Evolutionary conservation across 306 rosid species (phyloP).

Genomic region (Vachellia collinsii): DNA sequence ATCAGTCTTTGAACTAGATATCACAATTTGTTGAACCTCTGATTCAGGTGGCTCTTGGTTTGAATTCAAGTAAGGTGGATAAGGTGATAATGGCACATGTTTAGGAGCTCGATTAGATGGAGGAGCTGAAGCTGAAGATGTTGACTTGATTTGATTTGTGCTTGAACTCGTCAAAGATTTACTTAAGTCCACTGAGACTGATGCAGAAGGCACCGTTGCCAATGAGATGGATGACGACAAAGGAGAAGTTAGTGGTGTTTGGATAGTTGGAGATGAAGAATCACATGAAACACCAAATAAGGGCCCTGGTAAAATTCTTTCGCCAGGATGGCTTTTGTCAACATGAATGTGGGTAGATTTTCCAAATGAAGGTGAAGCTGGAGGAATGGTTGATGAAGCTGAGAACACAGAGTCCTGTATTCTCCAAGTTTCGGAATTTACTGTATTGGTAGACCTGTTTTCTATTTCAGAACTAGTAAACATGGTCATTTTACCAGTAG

Average conservation of each 20-base stretch:
- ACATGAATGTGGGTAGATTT: slow-evolving; percentile 31
- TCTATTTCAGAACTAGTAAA: slow-evolving; percentile 41
- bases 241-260: slow-evolving; percentile 41
- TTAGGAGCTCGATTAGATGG: slow-evolving; percentile 47
- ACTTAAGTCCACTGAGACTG: slow-evolving; percentile 42
- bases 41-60: slow-evolving; percentile 43
- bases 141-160: slow-evolving; percentile 35
- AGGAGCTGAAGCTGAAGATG: slow-evolving; percentile 46
- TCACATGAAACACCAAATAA: slow-evolving; percentile 43
- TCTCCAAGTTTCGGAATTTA: slow-evolving; percentile 50
- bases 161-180: slow-evolving; percentile 42
- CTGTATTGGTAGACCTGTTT: slow-evolving; percentile 39
- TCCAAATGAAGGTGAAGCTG: slow-evolving; percentile 30
- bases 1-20: slow-evolving; percentile 44
- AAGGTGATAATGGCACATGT: slow-evolving; percentile 31
- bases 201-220: slow-evolving; percentile 42
- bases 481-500: slow-evolving; percentile 37
- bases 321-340: slow-evolving; percentile 48
- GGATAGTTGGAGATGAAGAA: slow-evolving; percentile 34
- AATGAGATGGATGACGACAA: slow-evolving; percentile 39
- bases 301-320: slow-evolving; percentile 38
- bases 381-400: slow-evolving; percentile 40
- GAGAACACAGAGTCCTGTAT: slow-evolving; percentile 42
- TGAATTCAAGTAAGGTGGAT: slow-evolving; percentile 33
- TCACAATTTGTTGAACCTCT: slow-evolving; percentile 42